Evolutionary conservation across 768 basidiomycete species (phyloP).

Genomic region (Mycena floridula): DNA sequence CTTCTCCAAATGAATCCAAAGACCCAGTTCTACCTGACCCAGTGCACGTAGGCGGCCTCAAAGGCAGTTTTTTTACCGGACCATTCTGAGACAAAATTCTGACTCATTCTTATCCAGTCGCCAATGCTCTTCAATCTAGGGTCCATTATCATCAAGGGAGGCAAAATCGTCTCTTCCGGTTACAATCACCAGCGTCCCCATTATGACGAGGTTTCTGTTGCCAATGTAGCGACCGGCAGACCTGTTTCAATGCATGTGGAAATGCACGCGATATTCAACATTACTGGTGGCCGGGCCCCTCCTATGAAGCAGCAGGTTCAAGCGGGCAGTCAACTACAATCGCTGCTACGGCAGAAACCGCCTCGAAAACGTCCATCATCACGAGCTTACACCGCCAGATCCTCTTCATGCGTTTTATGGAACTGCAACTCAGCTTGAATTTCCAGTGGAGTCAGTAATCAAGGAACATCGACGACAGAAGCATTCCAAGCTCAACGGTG

Average conservation of each 20-base stretch:
- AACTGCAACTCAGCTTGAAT: no score
- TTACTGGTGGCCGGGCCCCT: conserved; percentile 42
- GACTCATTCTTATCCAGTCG: conserved; percentile 17
- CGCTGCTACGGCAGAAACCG: conserved; percentile 7
- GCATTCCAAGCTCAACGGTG: conserved; percentile 38
- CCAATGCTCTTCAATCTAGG: conserved; percentile 43
- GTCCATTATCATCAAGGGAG: conserved; percentile 45
- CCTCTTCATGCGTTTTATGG: no score
- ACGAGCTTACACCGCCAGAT: no score
- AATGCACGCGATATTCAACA: conserved; percentile 53
- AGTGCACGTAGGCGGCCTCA: conserved; percentile 40
- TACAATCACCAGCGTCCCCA: conserved; percentile 50
- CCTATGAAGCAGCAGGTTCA: conserved; percentile 51
- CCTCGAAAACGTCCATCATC: conserved; percentile 5
- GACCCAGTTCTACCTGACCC: conserved; percentile 44
- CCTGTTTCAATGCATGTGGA: conserved; percentile 46
- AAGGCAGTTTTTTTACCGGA: conserved; percentile 22
- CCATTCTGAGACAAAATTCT: neutral
- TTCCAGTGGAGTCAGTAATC: no score
- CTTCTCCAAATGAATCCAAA: conserved; percentile 42
- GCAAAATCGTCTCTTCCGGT: conserved; percentile 46
- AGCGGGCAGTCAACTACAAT: conserved; percentile 17
- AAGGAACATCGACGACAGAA: neutral
- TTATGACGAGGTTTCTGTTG: conserved; percentile 40
- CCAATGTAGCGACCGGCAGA: conserved; percentile 34